These are phyloP conservation scores for Metarhizium album DNA, from an alignment of 2,329 filamentous ascomycete species.

Conservation along the genomic window DNA sequence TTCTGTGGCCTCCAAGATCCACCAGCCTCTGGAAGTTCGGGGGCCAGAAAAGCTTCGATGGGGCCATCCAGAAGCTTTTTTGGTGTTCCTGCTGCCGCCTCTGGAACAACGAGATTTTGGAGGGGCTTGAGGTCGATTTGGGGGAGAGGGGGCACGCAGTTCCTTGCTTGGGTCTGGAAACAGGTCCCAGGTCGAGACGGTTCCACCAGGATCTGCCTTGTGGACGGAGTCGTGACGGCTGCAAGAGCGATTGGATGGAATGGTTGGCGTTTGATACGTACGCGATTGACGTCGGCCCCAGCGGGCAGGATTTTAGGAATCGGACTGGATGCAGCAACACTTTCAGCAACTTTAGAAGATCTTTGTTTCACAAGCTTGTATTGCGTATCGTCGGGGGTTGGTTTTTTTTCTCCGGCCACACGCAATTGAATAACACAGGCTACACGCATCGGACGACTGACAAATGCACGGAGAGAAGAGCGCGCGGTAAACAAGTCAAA, in stretches of 20 bases:
- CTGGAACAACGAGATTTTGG: slow-evolving; percentile 8
- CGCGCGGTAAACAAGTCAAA: slow-evolving; percentile 1
- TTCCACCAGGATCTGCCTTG: slow-evolving; percentile 15
- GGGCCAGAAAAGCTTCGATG: slow-evolving; percentile 15
- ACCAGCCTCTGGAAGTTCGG: slow-evolving; percentile 6
- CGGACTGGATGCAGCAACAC: background rate
- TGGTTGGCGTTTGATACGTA: background rate
- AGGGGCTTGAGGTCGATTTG: slow-evolving; percentile 8
- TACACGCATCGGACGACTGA: background rate
- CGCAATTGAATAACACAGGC: background rate
- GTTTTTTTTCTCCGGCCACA: background rate
- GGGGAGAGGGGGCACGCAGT: slow-evolving; percentile 7
- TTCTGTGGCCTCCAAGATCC: slow-evolving; percentile 12
- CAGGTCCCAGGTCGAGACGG: slow-evolving; percentile 9
- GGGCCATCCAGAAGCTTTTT: slow-evolving; percentile 11
- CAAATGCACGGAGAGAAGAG: slow-evolving; percentile 6
- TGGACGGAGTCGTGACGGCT: slow-evolving; percentile 9
- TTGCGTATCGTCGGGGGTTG: too few relatives aligned
- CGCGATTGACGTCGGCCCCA: background rate
- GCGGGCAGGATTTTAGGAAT: background rate
- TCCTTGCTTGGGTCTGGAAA: slow-evolving; percentile 8
- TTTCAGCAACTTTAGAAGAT: background rate
- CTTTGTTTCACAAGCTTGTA: background rate
- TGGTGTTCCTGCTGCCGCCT: slow-evolving; percentile 10
- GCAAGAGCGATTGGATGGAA: slow-evolving; percentile 6